Evolutionary conservation across 768 basidiomycete species (phyloP), one percentile per base, ranked within the genome.

Genomic region (Tylopilus cervinicoccineus): DNA sequence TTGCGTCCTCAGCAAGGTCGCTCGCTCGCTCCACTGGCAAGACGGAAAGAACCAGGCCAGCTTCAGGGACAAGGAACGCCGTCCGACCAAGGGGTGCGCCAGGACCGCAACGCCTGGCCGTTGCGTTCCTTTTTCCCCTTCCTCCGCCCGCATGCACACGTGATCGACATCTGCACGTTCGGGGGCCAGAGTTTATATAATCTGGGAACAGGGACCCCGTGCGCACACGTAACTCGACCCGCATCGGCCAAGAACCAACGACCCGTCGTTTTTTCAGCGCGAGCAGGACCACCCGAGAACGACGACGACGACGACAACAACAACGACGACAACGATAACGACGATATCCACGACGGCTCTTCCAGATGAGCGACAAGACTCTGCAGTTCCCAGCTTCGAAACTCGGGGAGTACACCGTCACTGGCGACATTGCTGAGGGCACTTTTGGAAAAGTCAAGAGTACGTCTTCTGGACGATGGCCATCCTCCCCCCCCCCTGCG

Each of bases 381-480:
- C 52, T 19, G 43, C 54, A 67, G 29, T 80, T 73, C 59, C 72
- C 86, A 12, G 73, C 84, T 10, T 81, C 84, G 14, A 86, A 85
- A 72, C 82, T 96, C 27, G 93, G 95, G 38, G 88, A 94, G 72
- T 97, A 97, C 70, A 87, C 80, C 34, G 82, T 98, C 49, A 79
- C 86, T 46, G 70, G 81, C 48, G 93, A 94, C 55, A 87, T 97
- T 50, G 95, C 94, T 17, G 93, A 94, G 55, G 96, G 96, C 4
- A 95, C 92, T 11, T 99, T 98, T 73, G 96, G 95, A 47, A 97
- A 96, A 72, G 96, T 99, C 66, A 98, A 97, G 78, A 90, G 95
- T 96, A 69, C 68, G 92, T 81, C 20, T 19, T 16, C 20, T 41
- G 9, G 26, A 5, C 24, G 19, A 50, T 47, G 31, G 45, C 43